These are phyloP conservation scores for Starmera caribaea DNA, from an alignment of 805 yeast species.

Conservation along the genomic window DNA sequence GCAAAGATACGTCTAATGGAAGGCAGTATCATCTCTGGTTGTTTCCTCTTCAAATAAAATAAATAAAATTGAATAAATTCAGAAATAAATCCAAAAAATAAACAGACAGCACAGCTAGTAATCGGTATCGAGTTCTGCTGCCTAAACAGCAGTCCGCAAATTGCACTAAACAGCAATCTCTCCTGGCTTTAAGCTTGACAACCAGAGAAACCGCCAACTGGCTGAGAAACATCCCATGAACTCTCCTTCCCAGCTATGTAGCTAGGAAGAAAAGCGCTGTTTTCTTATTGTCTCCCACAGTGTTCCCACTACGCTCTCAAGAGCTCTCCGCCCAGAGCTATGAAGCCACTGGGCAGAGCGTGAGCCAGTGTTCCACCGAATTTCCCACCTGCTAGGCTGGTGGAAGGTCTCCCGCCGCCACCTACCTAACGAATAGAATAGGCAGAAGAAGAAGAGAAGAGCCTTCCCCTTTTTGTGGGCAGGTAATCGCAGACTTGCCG, in stretches of 20 bases:
- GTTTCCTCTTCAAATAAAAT: neutral
- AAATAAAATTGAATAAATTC: neutral
- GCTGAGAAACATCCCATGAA: constrained; percentile 48
- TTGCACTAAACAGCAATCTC: constrained; percentile 48
- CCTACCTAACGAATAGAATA: too few relatives aligned
- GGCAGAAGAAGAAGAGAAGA: neutral
- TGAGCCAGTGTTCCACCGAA: constrained; percentile 43
- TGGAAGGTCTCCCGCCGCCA: neutral
- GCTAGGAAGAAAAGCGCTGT: too few relatives aligned
- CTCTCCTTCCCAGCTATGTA: too few relatives aligned
- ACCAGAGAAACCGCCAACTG: constrained; percentile 34
- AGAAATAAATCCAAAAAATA: neutral
- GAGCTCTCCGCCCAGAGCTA: constrained; percentile 23
- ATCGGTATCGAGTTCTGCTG: constrained; percentile 51
- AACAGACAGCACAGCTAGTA: constrained; percentile 29
- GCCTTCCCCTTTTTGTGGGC: constrained; percentile 15
- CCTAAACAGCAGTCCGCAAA: constrained; percentile 33
- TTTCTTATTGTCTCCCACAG: constrained; percentile 49
- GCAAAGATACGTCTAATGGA: constrained; percentile 73
- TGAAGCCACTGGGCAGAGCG: constrained; percentile 29
- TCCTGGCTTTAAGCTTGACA: too few relatives aligned
- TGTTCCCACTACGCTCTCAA: constrained; percentile 50
- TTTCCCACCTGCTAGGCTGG: constrained; percentile 41
- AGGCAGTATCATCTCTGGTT: constrained; percentile 44
- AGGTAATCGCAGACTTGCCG: constrained; percentile 22